phyloP scores from a whole-genome alignment of 2,329 filamentous ascomycete genomes.

The Phyllosticta citriasiana region DNA sequence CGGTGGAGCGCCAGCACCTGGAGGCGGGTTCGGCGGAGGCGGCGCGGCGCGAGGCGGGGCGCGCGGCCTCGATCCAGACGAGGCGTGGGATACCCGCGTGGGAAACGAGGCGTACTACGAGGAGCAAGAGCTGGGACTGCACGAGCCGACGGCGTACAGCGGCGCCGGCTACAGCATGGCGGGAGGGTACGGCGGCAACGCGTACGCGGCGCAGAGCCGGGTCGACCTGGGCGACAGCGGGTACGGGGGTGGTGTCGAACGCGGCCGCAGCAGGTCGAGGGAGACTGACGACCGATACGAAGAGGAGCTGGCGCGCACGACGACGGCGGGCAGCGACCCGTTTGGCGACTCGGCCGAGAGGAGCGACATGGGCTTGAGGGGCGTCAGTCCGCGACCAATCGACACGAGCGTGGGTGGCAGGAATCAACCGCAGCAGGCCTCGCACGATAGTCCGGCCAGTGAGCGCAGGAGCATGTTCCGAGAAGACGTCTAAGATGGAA shows the following conservation, averaged over 20 bases:
- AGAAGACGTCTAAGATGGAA: constrained; percentile 49
- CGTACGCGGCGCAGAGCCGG: constrained; percentile 15
- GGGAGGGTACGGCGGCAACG: constrained; percentile 14
- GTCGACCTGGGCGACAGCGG: neutral
- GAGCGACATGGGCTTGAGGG: constrained; percentile 53
- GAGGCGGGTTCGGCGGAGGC: constrained; percentile 29
- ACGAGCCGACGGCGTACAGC: constrained; percentile 32
- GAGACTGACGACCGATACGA: constrained; percentile 29
- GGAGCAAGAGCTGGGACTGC: constrained; percentile 60
- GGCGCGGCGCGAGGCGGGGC: constrained; percentile 35
- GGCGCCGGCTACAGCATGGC: constrained; percentile 27
- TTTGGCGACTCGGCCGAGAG: constrained; percentile 61
- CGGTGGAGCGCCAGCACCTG: constrained; percentile 12
- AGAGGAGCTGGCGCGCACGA: constrained; percentile 20
- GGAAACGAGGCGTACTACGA: constrained; percentile 67
- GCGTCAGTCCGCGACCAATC: constrained; percentile 64
- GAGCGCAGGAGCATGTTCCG: constrained; percentile 56
- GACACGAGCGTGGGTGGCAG: constrained; percentile 35
- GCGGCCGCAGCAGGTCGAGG: constrained; percentile 40
- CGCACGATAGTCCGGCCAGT: constrained; percentile 51
- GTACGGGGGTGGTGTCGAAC: constrained; percentile 19
- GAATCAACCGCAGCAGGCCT: constrained; percentile 29
- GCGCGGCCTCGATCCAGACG: constrained; percentile 61
- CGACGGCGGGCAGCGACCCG: constrained; percentile 44
- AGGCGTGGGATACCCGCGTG: constrained; percentile 76